Conservation (phyloP, 2,329 filamentous ascomycete genomes). For the Peltaster fructicola region DNA sequence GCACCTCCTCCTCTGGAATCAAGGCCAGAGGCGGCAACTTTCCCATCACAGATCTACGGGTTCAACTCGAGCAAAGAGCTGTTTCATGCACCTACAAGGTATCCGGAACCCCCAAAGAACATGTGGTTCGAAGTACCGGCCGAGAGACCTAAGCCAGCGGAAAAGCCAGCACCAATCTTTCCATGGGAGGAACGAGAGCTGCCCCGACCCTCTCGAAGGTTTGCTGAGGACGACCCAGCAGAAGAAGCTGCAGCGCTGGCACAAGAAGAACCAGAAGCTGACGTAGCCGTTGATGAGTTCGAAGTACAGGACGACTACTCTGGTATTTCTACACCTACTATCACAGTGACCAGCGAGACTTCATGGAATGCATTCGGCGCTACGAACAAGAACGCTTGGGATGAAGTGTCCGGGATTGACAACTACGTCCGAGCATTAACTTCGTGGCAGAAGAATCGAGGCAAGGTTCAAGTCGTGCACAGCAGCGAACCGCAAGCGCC, state of each 20-base stretch:
- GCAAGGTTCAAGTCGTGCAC: slow-evolving; percentile 16
- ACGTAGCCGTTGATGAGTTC: slow-evolving; percentile 13
- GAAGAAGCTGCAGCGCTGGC: slow-evolving; percentile 6
- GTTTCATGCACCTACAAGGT: slow-evolving; percentile 59
- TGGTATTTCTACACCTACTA: slow-evolving; percentile 26
- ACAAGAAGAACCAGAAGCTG: slow-evolving; percentile 6
- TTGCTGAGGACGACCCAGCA: slow-evolving; percentile 34
- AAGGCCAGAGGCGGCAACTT: slow-evolving; percentile 68
- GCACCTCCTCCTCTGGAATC: slow-evolving; percentile 44
- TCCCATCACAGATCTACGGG: slow-evolving; percentile 60
- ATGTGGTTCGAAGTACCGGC: slow-evolving; percentile 78
- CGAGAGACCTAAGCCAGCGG: slow-evolving; percentile 34
- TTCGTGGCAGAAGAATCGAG: slow-evolving; percentile 41
- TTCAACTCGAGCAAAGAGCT: slow-evolving; percentile 63
- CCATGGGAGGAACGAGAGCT: slow-evolving; percentile 67
- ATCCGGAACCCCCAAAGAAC: slow-evolving; percentile 67
- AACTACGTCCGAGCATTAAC: slow-evolving; percentile 62
- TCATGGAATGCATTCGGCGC: slow-evolving; percentile 53
- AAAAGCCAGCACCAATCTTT: slow-evolving; percentile 55
- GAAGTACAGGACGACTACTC: slow-evolving; percentile 10
- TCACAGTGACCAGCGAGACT: slow-evolving; percentile 32
- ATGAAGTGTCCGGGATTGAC: slow-evolving; percentile 74
- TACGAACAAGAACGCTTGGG: slow-evolving; percentile 71
- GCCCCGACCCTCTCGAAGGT: slow-evolving; percentile 47
- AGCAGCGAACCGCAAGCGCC: slow-evolving; percentile 5